A percentile compares a stretch with the other conserved stretches of the same genome.
Evolutionary conservation across 306 rosid genomes (phyloP).

Genomic region (Malus sylvestris): DNA sequence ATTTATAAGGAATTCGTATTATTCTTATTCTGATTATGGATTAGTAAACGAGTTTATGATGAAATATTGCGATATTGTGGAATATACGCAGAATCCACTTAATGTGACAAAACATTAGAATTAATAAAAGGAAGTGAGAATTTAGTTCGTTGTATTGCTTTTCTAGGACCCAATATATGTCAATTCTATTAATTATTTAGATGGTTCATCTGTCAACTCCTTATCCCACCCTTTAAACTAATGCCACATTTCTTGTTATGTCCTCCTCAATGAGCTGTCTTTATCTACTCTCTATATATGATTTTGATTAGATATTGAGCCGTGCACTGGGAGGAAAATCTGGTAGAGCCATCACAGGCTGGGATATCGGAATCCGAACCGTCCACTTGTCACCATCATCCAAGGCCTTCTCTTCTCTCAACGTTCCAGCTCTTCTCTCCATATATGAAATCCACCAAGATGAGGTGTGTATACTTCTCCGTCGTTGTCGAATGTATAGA

Average conservation of each 20-base stretch:
- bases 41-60: neutral
- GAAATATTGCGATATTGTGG: neutral
- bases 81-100: neutral
- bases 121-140: neutral
- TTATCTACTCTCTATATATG: neutral
- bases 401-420: constrained; percentile 35
- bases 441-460: constrained; percentile 71
- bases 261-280: neutral
- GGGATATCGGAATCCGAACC: constrained; percentile 78
- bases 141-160: neutral
- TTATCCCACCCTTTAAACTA: neutral
- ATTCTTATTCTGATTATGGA: too few relatives aligned
- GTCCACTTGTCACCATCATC: constrained; percentile 48
- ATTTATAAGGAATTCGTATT: too few relatives aligned
- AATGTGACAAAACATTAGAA: neutral
- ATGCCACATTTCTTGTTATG: too few relatives aligned
- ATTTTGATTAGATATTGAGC: constrained; percentile 43
- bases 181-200: neutral
- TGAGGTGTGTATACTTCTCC: constrained; percentile 41
- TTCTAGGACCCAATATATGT: neutral
- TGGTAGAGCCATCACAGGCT: constrained; percentile 54
- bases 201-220: neutral
- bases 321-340: constrained; percentile 89
- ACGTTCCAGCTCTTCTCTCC: constrained; percentile 49
- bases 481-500: neutral